These are phyloP conservation scores for Erysiphe pisi DNA, from an alignment of 2,329 filamentous ascomycete species.

Conservation along the genomic window DNA sequence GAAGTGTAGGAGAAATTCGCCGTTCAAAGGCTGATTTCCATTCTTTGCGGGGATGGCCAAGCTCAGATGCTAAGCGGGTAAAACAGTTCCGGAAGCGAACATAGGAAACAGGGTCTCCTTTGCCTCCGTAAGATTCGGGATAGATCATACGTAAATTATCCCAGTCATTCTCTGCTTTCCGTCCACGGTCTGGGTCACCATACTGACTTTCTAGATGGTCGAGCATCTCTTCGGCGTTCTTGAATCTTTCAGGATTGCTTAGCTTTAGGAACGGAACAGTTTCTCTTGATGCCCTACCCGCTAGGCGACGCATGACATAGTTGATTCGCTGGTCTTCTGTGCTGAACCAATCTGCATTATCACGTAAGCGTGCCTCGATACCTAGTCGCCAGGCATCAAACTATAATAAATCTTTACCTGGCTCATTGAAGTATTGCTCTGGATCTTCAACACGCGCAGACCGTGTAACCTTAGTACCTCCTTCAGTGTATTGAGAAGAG, in stretches of 20 bases:
- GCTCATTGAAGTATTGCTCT: neutral
- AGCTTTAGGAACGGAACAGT: neutral
- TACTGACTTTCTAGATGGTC: neutral
- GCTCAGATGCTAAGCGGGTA: neutral
- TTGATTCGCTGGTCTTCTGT: neutral
- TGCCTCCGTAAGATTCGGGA: neutral
- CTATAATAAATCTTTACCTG: neutral
- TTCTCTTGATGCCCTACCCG: neutral
- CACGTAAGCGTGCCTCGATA: neutral
- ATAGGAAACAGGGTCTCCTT: neutral
- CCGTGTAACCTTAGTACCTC: too few relatives aligned
- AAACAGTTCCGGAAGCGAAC: neutral
- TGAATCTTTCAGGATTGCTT: neutral
- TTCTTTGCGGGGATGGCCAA: neutral
- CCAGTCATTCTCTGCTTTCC: neutral
- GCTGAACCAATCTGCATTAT: neutral
- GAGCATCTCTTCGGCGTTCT: neutral
- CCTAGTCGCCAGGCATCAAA: neutral
- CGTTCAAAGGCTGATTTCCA: conserved; percentile 2
- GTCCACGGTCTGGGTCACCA: neutral
- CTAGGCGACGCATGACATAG: neutral
- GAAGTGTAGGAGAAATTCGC: neutral
- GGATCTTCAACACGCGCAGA: neutral
- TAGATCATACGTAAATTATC: neutral
- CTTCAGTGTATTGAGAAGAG: too few relatives aligned